Evolutionary conservation across 1,139 yeast genomes (phyloP).

Genomic region (Candida sanyaensis): DNA sequence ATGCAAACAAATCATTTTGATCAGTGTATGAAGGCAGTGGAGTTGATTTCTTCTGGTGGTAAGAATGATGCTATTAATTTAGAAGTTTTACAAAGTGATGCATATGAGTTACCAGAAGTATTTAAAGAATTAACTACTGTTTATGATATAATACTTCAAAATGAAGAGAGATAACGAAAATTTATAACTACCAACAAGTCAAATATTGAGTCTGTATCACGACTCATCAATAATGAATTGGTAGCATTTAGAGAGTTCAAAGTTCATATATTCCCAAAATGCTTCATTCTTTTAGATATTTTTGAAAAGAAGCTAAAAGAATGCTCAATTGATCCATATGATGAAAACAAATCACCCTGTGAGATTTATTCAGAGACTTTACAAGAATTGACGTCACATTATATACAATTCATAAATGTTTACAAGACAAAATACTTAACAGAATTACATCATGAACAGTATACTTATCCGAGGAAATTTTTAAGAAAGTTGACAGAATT

Average conservation of each 20-base stretch:
- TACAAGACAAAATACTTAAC: slow-evolving; percentile 38
- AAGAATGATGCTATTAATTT: slow-evolving; percentile 19
- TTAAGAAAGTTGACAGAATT: slow-evolving; percentile 32
- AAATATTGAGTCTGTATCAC: slow-evolving; percentile 19
- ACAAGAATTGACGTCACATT: slow-evolving; percentile 36
- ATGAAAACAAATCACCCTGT: slow-evolving; percentile 18
- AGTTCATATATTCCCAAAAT: slow-evolving; percentile 25
- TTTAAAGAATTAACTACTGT: slow-evolving; percentile 32
- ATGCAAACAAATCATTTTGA: slow-evolving; percentile 83
- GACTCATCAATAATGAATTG: slow-evolving; percentile 18
- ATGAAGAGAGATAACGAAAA: slow-evolving; percentile 35
- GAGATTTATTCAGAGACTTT: slow-evolving; percentile 28
- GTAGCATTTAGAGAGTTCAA: slow-evolving; percentile 25
- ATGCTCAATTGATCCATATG: slow-evolving; percentile 17
- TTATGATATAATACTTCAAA: slow-evolving; percentile 38
- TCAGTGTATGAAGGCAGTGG: slow-evolving; percentile 56
- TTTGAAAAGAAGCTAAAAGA: slow-evolving; percentile 18
- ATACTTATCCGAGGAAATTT: slow-evolving; percentile 40
- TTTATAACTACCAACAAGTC: slow-evolving; percentile 19
- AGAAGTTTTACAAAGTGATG: slow-evolving; percentile 36
- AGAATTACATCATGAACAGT: slow-evolving; percentile 45
- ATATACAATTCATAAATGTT: slow-evolving; percentile 34
- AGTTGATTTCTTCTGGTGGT: slow-evolving; percentile 13
- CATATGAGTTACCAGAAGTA: slow-evolving; percentile 35
- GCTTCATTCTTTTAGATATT: slow-evolving; percentile 22